phyloP scores from a whole-genome alignment of 2,329 filamentous ascomycete species.

The Leptosphaerulina australis region DNA sequence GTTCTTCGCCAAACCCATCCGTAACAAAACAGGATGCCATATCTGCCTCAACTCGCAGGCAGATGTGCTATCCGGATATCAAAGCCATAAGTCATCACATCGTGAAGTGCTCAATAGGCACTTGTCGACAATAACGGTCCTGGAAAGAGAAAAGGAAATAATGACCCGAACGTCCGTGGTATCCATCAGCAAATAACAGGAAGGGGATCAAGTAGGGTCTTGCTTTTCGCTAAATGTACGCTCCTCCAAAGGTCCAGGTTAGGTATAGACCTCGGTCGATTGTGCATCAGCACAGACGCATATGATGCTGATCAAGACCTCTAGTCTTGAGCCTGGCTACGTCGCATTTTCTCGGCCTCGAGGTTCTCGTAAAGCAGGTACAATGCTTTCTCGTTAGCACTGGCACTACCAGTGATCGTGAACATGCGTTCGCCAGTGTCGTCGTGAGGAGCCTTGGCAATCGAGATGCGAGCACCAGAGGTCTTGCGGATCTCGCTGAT shows the following conservation, averaged over 20 bases:
- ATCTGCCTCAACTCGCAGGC: slow-evolving; percentile 37
- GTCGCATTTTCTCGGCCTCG: slow-evolving; percentile 98
- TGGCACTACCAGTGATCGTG: slow-evolving; percentile 95
- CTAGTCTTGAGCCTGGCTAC: slow-evolving; percentile 71
- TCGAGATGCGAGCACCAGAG: slow-evolving; percentile 95
- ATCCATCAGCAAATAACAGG: slow-evolving; percentile 41
- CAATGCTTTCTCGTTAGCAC: slow-evolving; percentile 92
- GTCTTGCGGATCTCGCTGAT: slow-evolving; percentile 98
- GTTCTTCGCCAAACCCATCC: slow-evolving; percentile 21
- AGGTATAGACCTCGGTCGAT: slow-evolving; percentile 8
- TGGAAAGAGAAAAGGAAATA: slow-evolving; percentile 38
- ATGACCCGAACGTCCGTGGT: slow-evolving; percentile 39
- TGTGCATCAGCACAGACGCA: slow-evolving; percentile 1
- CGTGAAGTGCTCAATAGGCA: slow-evolving; percentile 51
- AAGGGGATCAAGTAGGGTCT: slow-evolving; percentile 40
- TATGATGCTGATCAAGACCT: slow-evolving; percentile 8
- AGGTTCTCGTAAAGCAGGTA: slow-evolving; percentile 98
- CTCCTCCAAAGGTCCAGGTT: slow-evolving; percentile 2
- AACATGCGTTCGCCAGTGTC: slow-evolving; percentile 99
- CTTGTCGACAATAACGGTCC: slow-evolving; percentile 37
- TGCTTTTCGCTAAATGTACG: slow-evolving; percentile 33
- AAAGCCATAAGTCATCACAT: slow-evolving; percentile 52
- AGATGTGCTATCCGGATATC: slow-evolving; percentile 47
- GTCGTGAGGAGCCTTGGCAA: slow-evolving; percentile 95
- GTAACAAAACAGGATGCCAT: slow-evolving; percentile 35